Percentiles rank a stretch among this genome's conserved stretches.
These are phyloP conservation scores for Apiospora saccharicola DNA, from an alignment of 2,329 filamentous ascomycete species.

Conservation along the genomic window DNA sequence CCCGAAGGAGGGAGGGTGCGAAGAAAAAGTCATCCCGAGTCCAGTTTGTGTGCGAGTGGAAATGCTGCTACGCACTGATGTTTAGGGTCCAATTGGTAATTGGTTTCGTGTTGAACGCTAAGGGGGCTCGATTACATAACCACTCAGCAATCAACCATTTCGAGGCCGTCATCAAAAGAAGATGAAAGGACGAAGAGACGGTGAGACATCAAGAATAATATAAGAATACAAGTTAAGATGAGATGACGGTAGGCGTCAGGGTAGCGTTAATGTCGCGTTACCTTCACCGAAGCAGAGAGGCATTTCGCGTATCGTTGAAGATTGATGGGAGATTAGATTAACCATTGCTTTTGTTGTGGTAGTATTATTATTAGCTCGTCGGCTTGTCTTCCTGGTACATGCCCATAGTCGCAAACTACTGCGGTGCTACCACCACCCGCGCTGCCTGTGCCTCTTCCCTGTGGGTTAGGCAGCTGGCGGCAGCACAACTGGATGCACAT, in stretches of 20 bases:
- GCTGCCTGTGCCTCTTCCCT: too few relatives aligned
- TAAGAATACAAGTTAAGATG: neutral
- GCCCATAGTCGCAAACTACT: neutral
- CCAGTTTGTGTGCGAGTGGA: constrained; percentile 7
- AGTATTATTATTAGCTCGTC: neutral
- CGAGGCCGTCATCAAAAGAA: neutral
- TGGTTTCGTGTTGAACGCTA: constrained; percentile 3
- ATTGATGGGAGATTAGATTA: constrained; percentile 8
- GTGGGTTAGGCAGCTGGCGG: neutral
- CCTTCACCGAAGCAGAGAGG: neutral
- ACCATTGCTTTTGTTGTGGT: neutral
- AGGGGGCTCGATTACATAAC: neutral
- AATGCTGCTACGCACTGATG: neutral
- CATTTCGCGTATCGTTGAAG: constrained; percentile 11
- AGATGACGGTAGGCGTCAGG: neutral
- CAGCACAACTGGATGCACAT: neutral
- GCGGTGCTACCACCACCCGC: neutral
- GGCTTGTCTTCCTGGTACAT: neutral
- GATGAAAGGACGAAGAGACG: neutral
- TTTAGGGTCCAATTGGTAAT: neutral
- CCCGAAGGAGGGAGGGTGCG: neutral
- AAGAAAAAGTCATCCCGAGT: neutral
- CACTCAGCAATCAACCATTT: neutral
- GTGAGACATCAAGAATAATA: neutral
- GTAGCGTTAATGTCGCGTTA: neutral